phyloP scores from a whole-genome alignment of 306 rosid species.

The Inga oerstediana region DNA sequence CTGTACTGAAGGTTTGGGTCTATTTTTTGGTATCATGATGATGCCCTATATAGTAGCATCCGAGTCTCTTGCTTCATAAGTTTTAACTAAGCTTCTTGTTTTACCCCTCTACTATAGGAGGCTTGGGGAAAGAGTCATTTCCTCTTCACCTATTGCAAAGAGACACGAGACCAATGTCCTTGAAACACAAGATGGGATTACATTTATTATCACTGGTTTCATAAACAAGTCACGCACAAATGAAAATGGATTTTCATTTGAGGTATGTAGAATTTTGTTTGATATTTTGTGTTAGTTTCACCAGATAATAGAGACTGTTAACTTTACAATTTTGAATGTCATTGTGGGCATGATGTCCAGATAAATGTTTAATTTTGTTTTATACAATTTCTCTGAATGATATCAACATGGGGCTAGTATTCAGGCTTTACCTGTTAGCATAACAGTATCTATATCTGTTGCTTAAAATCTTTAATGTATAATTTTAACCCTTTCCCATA shows the following conservation, averaged over 20 bases:
- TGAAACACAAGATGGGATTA: slow-evolving; percentile 40
- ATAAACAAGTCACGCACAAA: slow-evolving; percentile 35
- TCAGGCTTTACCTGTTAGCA: background rate
- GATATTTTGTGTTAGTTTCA: background rate
- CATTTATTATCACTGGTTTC: slow-evolving; percentile 30
- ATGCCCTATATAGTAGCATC: background rate
- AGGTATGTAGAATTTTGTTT: slow-evolving; percentile 6
- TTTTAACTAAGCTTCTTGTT: background rate
- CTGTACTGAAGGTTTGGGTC: background rate
- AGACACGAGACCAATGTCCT: slow-evolving; percentile 44
- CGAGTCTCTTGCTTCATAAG: background rate
- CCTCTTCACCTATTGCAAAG: slow-evolving; percentile 36
- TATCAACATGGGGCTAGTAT: background rate
- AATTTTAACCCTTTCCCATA: background rate
- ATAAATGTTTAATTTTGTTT: background rate
- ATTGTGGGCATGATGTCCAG: background rate
- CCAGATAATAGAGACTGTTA: background rate
- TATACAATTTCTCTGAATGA: background rate
- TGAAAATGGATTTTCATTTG: slow-evolving; percentile 41
- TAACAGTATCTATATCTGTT: background rate
- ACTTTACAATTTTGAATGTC: background rate
- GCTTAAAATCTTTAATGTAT: background rate
- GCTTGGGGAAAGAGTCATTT: slow-evolving; percentile 33
- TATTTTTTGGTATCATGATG: background rate
- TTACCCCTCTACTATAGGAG: slow-evolving; percentile 17